Evolutionary conservation across 2,329 filamentous ascomycete species (phyloP), one percentile per base, ranked within the genome.

Genomic region (Colletotrichum coccodes): DNA sequence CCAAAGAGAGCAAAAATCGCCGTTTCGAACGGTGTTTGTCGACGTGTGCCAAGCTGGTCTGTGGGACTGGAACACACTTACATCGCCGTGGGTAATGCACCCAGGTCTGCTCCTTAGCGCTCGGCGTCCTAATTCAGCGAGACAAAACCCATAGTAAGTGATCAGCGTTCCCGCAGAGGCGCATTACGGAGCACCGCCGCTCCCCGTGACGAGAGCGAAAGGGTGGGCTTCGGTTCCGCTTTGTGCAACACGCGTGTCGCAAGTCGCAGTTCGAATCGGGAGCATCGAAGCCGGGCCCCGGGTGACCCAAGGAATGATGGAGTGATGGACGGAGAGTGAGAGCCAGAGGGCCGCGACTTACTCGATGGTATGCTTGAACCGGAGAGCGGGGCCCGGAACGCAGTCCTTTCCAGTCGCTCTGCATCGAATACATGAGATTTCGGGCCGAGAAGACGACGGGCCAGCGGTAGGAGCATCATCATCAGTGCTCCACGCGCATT

Each of bases 81-180:
- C 64, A 64, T 42, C 64, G 60, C 23, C 60, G 64, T 16, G 64
- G 64, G 28, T 57, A 63, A 38, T 42, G 64, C 58, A 67, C 64
- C 64, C 64, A 67, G 23, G 50, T 57, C 18, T 46, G 36, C 18
- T 50, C 59, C 32, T 30, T 32, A 28, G 50, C 36, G 30, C 59
- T 63, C 21, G 64, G 64, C 34, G 59, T 44, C 36, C 64, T 63
- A 44, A 28, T 30, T 36, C 26, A 53, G 47, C 44, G 21, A 47
- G 21, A 36, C 34, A 40, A 44, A 28, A 9, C 50, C 50, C 50
- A 54, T 54, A 18, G 21, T 38, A 30, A 52, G 28, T 36, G 59
- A 63, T 67, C 64, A 63, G 64, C 64, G 64, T 44, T 52, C 50
- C 42, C 34, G 12, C 28, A 50, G 42, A 49, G 21, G 28, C 32